Evolutionary conservation across 768 basidiomycete species (phyloP).

Genomic region (button mushroom (Agaricus bisporus)): DNA sequence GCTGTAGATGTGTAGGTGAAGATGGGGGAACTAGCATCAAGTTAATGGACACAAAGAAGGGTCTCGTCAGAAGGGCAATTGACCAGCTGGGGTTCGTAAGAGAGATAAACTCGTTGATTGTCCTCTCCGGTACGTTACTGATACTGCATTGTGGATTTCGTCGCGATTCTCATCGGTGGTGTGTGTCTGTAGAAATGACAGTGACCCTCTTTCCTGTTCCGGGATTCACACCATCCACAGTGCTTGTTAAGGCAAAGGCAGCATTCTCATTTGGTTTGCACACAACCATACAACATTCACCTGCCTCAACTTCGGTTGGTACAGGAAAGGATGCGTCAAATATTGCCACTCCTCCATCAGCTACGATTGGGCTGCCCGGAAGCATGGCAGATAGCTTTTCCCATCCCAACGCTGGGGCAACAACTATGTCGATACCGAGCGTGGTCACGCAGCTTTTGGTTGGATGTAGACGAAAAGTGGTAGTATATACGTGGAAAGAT

Average conservation of each 20-base stretch:
- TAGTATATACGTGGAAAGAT: conserved; percentile 84
- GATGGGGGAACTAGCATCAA: conserved; percentile 18
- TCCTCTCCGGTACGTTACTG: conserved; percentile 67
- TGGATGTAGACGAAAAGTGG: conserved; percentile 80
- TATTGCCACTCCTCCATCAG: neutral
- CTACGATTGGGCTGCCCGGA: neutral
- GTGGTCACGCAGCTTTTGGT: conserved; percentile 74
- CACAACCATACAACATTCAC: conserved; percentile 47
- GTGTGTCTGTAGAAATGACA: conserved; percentile 48
- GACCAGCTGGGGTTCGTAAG: conserved; percentile 86
- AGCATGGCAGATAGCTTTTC: neutral
- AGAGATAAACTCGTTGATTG: conserved; percentile 79
- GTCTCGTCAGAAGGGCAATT: conserved; percentile 60
- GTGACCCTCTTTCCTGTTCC: conserved; percentile 77
- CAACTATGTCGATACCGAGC: conserved; percentile 47
- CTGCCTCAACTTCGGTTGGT: conserved; percentile 19
- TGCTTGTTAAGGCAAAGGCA: conserved; percentile 68
- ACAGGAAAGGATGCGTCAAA: conserved; percentile 6
- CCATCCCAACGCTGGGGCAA: neutral
- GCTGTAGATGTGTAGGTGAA: conserved; percentile 16
- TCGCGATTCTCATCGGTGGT: neutral
- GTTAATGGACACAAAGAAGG: conserved; percentile 62
- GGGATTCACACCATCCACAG: conserved; percentile 60
- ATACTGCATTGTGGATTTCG: no score
- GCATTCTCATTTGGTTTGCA: conserved; percentile 81